These are phyloP conservation scores for Zoysia pacifica DNA, from an alignment of 176 grass and related monocot genomes.

Conservation along the genomic window DNA sequence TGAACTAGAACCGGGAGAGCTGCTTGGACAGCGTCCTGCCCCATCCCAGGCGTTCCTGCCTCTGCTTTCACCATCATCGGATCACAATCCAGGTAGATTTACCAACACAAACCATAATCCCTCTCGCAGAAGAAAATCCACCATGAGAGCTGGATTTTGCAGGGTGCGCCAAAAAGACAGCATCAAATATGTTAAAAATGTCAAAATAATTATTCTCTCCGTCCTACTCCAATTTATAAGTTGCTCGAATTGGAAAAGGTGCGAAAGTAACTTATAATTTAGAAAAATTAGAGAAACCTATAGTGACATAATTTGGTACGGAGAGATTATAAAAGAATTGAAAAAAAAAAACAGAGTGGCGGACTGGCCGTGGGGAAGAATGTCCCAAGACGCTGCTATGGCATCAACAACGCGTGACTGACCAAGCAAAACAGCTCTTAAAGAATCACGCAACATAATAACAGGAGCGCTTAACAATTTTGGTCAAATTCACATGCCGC, in stretches of 20 bases:
- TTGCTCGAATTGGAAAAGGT: too few species aligned
- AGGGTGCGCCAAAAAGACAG: too few species aligned
- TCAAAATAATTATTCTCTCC: too few species aligned
- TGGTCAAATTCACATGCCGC: constrained; percentile 19
- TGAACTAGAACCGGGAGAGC: background rate
- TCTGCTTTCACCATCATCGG: background rate
- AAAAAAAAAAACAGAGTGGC: background rate
- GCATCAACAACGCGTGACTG: background rate
- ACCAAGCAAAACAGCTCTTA: background rate
- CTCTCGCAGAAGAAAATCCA: background rate
- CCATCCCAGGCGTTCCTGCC: constrained; percentile 18
- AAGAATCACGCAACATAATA: background rate
- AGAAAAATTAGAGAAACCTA: too few species aligned
- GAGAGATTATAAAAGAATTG: too few species aligned
- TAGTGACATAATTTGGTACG: too few species aligned
- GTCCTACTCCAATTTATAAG: too few species aligned
- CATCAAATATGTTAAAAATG: too few species aligned
- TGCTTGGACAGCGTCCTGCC: background rate
- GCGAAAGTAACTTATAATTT: too few species aligned
- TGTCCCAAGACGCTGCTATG: background rate
- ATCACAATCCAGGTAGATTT: constrained; percentile 1
- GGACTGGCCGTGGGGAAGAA: background rate
- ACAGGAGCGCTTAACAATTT: background rate
- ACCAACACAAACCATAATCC: constrained; percentile 7
- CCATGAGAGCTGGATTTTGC: too few species aligned